Conservation (phyloP, 2,329 filamentous ascomycete genomes). For the Aaosphaeria arxii region DNA sequence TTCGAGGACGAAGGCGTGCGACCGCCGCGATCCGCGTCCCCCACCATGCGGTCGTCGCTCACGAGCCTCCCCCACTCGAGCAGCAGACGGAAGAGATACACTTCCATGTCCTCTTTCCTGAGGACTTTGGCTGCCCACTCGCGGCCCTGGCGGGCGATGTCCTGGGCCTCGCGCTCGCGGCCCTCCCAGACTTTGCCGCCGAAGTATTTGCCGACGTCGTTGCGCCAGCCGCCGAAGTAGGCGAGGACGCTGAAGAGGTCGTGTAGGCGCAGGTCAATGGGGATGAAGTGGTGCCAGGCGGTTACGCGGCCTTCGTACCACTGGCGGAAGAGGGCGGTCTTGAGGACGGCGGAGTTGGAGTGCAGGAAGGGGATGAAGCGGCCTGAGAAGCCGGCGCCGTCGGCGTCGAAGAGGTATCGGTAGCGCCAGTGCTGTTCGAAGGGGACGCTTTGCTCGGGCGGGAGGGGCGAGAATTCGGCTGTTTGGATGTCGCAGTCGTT, state of each 20-base stretch:
- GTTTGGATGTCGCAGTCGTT: conserved; percentile 53
- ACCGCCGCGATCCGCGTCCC: too few relatives aligned
- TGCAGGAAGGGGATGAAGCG: conserved; percentile 63
- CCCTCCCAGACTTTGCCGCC: conserved; percentile 23
- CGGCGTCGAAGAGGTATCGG: conserved; percentile 58
- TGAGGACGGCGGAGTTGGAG: conserved; percentile 66
- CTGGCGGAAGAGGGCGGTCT: conserved; percentile 69
- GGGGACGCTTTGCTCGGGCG: conserved; percentile 35
- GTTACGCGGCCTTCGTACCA: conserved; percentile 75
- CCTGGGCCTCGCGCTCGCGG: conserved; percentile 24
- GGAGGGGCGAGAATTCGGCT: conserved; percentile 50
- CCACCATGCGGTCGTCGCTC: conserved; percentile 25
- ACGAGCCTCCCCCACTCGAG: conserved; percentile 61
- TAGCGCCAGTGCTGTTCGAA: conserved; percentile 49
- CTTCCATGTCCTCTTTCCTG: conserved; percentile 63
- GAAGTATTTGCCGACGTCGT: conserved; percentile 2
- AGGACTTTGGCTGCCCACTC: conserved; percentile 35
- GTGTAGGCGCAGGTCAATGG: conserved; percentile 70
- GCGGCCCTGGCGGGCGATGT: conserved; percentile 28
- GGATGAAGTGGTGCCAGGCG: conserved; percentile 79
- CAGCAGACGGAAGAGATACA: conserved; percentile 75
- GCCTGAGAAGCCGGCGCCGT: conserved; percentile 66
- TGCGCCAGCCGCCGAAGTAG: conserved; percentile 57
- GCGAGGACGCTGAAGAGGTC: conserved; percentile 70
- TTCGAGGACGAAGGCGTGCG: too few relatives aligned